Conservation (phyloP, 1,139 yeast species). For the Yamadazyma songkhlaensis region DNA sequence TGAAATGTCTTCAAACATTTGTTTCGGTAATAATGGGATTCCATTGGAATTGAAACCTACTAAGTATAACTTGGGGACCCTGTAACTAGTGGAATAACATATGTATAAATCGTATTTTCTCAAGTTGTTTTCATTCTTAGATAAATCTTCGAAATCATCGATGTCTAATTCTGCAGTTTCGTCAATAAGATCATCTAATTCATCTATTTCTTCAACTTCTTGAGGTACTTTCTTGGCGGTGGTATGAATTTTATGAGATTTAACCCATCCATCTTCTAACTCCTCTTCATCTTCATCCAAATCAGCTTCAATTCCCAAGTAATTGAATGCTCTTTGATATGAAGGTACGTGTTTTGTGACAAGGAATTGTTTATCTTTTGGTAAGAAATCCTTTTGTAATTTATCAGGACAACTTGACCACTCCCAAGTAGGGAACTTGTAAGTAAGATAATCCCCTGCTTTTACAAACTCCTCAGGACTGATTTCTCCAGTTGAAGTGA, state of each 20-base stretch:
- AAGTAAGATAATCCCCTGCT: constrained; percentile 90
- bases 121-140: constrained; percentile 34
- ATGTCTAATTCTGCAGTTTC: constrained; percentile 31
- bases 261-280: constrained; percentile 62
- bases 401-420: constrained; percentile 77
- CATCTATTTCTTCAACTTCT: constrained; percentile 26
- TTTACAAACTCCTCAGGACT: constrained; percentile 90
- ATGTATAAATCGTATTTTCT: constrained; percentile 87
- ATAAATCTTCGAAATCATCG: constrained; percentile 34
- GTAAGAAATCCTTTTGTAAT: constrained; percentile 67
- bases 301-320: constrained; percentile 36
- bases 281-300: constrained; percentile 36
- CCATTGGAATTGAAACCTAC: constrained; percentile 87
- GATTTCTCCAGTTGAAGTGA: constrained; percentile 81
- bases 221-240: constrained; percentile 8
- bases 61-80: constrained; percentile 92
- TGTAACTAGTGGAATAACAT: constrained; percentile 88
- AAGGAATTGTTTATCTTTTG: constrained; percentile 79
- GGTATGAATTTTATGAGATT: constrained; percentile 17
- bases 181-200: constrained; percentile 40
- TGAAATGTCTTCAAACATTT: constrained; percentile 93
- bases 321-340: constrained; percentile 65
- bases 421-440: constrained; percentile 95
- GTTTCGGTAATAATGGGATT: constrained; percentile 77
- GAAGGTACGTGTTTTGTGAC: constrained; percentile 91